phyloP scores from a whole-genome alignment of 345 rosid genomes.

The Bruguiera parviflora region DNA sequence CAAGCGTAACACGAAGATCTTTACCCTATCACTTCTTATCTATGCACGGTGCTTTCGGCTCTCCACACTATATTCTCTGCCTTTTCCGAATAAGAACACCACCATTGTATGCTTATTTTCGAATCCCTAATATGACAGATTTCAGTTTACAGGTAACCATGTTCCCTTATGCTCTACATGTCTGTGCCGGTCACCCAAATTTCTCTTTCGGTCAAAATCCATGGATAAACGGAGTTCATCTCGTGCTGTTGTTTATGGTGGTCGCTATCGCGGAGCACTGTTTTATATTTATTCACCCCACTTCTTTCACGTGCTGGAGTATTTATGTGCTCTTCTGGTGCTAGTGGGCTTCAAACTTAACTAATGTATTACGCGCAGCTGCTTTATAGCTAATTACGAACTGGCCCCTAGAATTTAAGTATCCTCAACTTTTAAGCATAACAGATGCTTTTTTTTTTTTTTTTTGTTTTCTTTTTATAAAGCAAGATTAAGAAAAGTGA shows the following conservation, averaged over 20 bases:
- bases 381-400: not conserved
- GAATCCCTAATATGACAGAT: not conserved
- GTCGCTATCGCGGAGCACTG: constrained; percentile 15
- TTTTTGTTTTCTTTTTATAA: not conserved
- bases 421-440: not conserved
- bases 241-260: not conserved
- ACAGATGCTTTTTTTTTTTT: not conserved
- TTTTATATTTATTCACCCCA: not conserved
- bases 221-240: not conserved
- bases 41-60: no score
- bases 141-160: not conserved
- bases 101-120: not conserved
- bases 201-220: not conserved
- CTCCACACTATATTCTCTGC: no score
- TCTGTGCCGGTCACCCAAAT: not conserved
- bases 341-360: constrained; percentile 1
- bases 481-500: not conserved
- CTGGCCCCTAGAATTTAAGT: not conserved
- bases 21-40: no score
- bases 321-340: not conserved
- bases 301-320: constrained; percentile 5
- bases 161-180: not conserved
- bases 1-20: no score
- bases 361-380: not conserved
- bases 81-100: no score